Base-by-base conservation (phyloP, 495 filamentous ascomycete genomes). In the Coniosporium apollinis region DNA sequence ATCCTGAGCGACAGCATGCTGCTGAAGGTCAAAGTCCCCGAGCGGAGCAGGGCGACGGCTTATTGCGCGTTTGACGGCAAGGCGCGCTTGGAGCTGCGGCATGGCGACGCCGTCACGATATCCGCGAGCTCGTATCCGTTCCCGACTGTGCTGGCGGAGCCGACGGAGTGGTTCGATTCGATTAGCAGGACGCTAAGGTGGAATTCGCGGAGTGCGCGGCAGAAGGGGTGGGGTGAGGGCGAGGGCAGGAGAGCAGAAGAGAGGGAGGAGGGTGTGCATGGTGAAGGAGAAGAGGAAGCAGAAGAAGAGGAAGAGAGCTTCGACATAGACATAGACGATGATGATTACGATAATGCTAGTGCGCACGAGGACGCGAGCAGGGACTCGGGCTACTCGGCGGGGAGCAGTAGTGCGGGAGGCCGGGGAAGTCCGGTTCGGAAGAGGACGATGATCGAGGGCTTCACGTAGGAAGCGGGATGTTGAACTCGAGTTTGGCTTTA, bases 31-130 rank as follows among this genome's bases (percentile, higher is more conserved):
- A 79, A 78, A 16, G 76, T 97, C 16, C 89, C 89, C 0, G 67
- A 69, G 30, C 67, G 76, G 45, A 86, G 81, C 22, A 82, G 89
- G 13, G 85, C 82, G 4, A 92, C 82, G 0, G 86, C 86, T 0
- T 96, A 92, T 65, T 91, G 84, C 49, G 81, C 81, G 24, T 97
- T 97, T 47, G 89, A 97, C 54, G 89, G 89, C 54, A 94, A 94
- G 53, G 83, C 84, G 36, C 79, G 91, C 32, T 69, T 94, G 9
- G 91, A 97, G 56, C 71, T 97, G 19, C 70, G 76, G 22, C 67
- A 87, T 52, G 89, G 89, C 29, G 91, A 97, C 57, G 82, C 83
- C 48, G 86, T 97, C 46, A 91, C 83, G 30, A 80, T 97, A 50
- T 82, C 84, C 40, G 91, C 87, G 2, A 84, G 78, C 25, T 81